Evolutionary conservation across 805 yeast genomes (phyloP), one percentile per base, ranked within the genome.

Genomic region (Nakazawaea molendinolei): DNA sequence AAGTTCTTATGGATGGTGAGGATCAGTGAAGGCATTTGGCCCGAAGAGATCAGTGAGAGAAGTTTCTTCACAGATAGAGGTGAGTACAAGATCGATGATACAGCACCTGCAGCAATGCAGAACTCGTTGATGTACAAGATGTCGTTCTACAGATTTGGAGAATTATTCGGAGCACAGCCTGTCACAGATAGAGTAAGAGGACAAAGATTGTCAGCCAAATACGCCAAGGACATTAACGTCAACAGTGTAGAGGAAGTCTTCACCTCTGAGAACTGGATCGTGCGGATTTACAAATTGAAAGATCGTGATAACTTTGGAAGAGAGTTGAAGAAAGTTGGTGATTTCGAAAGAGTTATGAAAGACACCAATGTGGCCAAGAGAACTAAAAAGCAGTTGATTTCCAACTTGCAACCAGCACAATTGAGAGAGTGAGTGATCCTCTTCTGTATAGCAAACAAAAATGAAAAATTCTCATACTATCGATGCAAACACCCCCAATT

Each of bases 21-120:
- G 59, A 92, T 92, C 47, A 75, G 96, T n/a, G 95, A 92, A 61
- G 98, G 98, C 37, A 86, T 92, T 42, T 92, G 99, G 99, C 99
- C 98, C 1, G 97, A 92, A n/a, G 97, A 92, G 55, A 79, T 92
- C 41, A 72, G 68, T 47, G 98, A 92, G 63, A 68, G 92, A 44
- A 73, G 78, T 46, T 92, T 65, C 63, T 92, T 89, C 71, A 83
- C 89, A 16, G 74, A 75, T 5, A 63, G 75, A 38, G 97, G 97
- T 43, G 96, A 87, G 58, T 92, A 86, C 58, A 77, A 78, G 51
- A 81, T 92, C 37, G 97, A 92, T 56, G 76, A 71, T 39, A 63
- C 63, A 23, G 97, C 97, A 12, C 65, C 96, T 3, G 65, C 75
- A 19, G 71, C 95, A 21, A 90, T 94, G 97, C 77, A 73, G 53